Base-by-base conservation (phyloP, 2,329 filamentous ascomycete species). In the Annulohypoxylon truncatum region DNA sequence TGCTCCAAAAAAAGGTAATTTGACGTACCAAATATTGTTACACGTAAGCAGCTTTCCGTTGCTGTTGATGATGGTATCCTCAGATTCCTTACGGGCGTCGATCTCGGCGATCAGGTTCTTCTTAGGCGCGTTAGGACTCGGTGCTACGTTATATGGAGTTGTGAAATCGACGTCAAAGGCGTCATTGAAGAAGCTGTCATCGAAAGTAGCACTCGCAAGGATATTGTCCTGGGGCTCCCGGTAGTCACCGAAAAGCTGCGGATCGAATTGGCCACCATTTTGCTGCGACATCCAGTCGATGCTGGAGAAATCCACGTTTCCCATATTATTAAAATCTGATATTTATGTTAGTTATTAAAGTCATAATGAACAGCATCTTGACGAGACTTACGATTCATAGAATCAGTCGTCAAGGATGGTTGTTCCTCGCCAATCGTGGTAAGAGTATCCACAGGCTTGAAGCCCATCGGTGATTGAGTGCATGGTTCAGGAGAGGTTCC, bases 211-310 rank as follows among this genome's bases (percentile, higher is more conserved):
- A 74, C 82, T 90, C 70, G 84, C 82, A 15, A 97, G 80, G 12
- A 97, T 85, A 59, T 90, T 95, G 61, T 93, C 92, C 74, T 97
- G 93, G 0, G 93, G 90, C 75, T 99, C 96, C 55, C 96, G 90
- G 79, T 97, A 98, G 72, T 94, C 92, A 57, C 92, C 92, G 77
- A 97, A 98, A 3, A 98, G 84, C 59, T 96, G 89, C 0, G 96
- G 95, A 67, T 98, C 94, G 74, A 98, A 97, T 69, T 92, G 89
- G 60, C 92, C 92, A 61, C 90, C 90, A 73, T 94, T 95, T 77
- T 96, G 92, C 73, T 91, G 90, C 38, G 89, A 86, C 52, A 96
- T 83, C 87, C 91, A 94, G 76, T 92, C 90, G 72, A 93, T 84
- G 71, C 87, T 87, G 71, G 82, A 84, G 63, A 83, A 79, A 67